These are phyloP conservation scores for Hydnomerulius pinastri DNA, from an alignment of 768 basidiomycete genomes.

Conservation along the genomic window DNA sequence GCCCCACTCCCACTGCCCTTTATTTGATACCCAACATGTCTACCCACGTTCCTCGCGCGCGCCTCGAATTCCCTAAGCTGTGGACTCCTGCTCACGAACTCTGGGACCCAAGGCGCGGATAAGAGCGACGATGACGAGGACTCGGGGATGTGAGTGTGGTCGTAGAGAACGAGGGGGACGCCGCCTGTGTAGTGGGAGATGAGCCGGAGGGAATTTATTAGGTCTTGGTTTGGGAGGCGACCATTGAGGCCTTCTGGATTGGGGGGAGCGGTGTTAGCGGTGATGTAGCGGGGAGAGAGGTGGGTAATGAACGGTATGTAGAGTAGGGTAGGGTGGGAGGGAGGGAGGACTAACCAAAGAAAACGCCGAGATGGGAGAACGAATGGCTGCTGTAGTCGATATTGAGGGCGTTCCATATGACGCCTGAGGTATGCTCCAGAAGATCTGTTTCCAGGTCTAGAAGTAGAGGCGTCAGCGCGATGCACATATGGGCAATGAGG, in stretches of 20 bases:
- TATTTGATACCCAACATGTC: constrained; percentile 74
- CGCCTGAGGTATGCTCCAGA: constrained; percentile 71
- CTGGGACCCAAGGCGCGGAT: too few relatives aligned
- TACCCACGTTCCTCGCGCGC: constrained; percentile 65
- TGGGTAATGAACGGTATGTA: too few relatives aligned
- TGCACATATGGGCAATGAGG: not conserved
- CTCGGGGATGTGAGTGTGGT: constrained; percentile 74
- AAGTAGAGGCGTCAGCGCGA: not conserved
- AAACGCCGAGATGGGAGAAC: constrained; percentile 93
- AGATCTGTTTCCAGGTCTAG: constrained; percentile 68
- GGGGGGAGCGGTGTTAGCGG: not conserved
- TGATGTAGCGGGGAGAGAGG: constrained; percentile 5
- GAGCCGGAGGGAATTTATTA: constrained; percentile 77
- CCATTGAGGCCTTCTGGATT: constrained; percentile 91
- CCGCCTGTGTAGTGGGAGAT: constrained; percentile 74
- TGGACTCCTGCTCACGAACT: constrained; percentile 39
- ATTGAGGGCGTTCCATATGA: constrained; percentile 93
- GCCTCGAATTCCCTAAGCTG: constrained; percentile 54
- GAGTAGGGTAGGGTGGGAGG: not conserved
- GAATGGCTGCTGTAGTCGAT: constrained; percentile 98
- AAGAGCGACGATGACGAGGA: too few relatives aligned
- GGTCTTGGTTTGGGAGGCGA: constrained; percentile 93
- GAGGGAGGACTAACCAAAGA: constrained; percentile 65
- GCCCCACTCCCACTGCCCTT: constrained; percentile 82
- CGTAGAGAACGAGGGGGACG: constrained; percentile 80